Evolutionary conservation across 2,329 filamentous ascomycete species (phyloP).

Genomic region (Chaetomium sp.): DNA sequence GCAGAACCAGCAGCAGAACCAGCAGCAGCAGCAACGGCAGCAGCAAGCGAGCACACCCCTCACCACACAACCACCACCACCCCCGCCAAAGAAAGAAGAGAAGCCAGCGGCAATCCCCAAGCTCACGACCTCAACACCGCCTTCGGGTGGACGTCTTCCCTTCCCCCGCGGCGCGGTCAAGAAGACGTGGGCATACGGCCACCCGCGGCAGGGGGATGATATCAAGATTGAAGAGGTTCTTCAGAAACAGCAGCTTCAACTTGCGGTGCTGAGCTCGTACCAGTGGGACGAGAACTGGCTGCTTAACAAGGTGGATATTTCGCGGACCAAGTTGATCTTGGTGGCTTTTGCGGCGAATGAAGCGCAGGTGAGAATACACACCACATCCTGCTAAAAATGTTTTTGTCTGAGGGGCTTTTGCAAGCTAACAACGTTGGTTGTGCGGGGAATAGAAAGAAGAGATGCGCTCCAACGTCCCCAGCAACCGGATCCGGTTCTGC

Average conservation of each 20-base stretch:
- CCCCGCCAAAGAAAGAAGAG: neutral
- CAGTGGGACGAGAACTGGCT: conserved; percentile 82
- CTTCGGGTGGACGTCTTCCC: conserved; percentile 25
- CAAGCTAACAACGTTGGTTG: neutral
- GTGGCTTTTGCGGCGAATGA: conserved; percentile 50
- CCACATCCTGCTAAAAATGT: no score
- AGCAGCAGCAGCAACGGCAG: no score
- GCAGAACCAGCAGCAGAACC: no score
- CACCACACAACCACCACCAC: neutral
- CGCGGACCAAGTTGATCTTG: conserved; percentile 55
- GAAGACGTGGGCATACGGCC: conserved; percentile 69
- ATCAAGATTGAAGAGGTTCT: conserved; percentile 86
- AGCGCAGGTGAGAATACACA: conserved; percentile 44
- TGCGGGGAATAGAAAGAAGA: conserved; percentile 37
- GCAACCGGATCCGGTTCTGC: conserved; percentile 58
- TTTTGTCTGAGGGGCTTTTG: neutral
- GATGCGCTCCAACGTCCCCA: conserved; percentile 44
- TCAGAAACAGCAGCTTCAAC: conserved; percentile 62
- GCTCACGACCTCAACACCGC: neutral
- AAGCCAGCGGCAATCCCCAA: neutral
- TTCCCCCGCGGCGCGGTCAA: conserved; percentile 62
- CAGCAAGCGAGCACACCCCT: no score
- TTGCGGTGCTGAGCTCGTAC: conserved; percentile 80
- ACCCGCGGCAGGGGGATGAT: conserved; percentile 57
- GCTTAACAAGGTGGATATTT: conserved; percentile 59